Percentiles rank a stretch among this genome's conserved stretches.
These are phyloP conservation scores for Alisma plantagoaquatica DNA, from an alignment of 106 monocot species.

Conservation along the genomic window DNA sequence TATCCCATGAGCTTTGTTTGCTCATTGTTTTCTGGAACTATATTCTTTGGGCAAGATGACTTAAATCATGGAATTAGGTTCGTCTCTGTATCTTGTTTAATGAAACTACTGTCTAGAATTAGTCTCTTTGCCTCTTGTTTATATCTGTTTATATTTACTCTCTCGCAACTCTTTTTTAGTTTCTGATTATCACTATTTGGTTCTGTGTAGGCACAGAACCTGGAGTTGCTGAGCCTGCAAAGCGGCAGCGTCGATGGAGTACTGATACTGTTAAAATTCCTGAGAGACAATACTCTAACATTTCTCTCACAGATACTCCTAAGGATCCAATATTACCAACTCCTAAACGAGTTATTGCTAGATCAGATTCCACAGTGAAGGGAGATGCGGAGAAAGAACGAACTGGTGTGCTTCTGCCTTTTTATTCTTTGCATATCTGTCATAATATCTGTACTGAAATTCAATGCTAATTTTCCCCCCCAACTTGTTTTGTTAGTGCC, in stretches of 20 bases:
- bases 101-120: not conserved
- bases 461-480: too few species aligned
- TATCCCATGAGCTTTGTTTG: too few species aligned
- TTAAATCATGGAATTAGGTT: not conserved
- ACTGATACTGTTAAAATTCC: conserved; percentile 45
- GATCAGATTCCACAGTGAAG: conserved; percentile 47
- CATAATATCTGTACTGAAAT: not conserved
- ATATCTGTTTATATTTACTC: not conserved
- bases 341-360: conserved; percentile 28
- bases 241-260: conserved; percentile 83
- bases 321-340: conserved; percentile 28
- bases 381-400: conserved; percentile 66
- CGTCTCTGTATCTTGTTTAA: not conserved
- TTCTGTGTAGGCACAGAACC: too few species aligned
- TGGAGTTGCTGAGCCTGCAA: conserved; percentile 30
- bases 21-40: not conserved
- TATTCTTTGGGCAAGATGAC: not conserved
- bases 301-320: conserved; percentile 24
- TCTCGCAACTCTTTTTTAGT: conserved; percentile 7
- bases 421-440: not conserved
- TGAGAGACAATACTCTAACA: conserved; percentile 28
- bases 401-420: conserved; percentile 29
- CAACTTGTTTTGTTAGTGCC: conserved; percentile 53
- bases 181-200: conserved; percentile 27
- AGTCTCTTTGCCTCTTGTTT: not conserved